Base-by-base conservation (phyloP, 106 monocot species). In the Allium cepa region DNA sequence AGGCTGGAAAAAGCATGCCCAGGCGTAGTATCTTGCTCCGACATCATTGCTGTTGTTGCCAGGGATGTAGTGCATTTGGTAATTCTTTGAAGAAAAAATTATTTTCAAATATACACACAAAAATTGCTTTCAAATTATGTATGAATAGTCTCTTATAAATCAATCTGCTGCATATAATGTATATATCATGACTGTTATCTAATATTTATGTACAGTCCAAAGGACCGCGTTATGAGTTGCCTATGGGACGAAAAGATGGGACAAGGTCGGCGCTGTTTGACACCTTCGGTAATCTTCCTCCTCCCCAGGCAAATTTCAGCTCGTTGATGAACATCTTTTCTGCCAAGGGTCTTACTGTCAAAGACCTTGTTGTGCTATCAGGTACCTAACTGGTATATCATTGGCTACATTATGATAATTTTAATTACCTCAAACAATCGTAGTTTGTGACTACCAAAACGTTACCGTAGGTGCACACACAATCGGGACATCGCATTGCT, bases 1-100 rank as follows among this genome's bases (percentile, higher is more conserved):
- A 71, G 64, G 70, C 28, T 85, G 60, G 84, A 85, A 69, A 64
- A 62, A 26, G 84, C 69, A 53, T 85, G 84, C 51, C 84, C 84
- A 0, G 70, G 74, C 57, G 64, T 80, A 16, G 80, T 85, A 8
- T 85, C 84, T 8, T 84, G 84, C 49, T 68, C 84, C 4, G 84
- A 84, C 58, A 73, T 77, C 59, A 4, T 80, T 3, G 84, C 80
- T 15, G 0, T 84, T 4, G 84, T 77, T 9, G 84, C 84, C 4
- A 80, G 84, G 18, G 84, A 84, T 26, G 73, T 68, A 1, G 84
- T 84, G 0, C n/a, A 9, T 48, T 26, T 77, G 77, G 84, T 81
- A 78, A 62, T 26, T 28, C 9, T 22, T 11, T 11, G 22, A 45
- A 36, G 36, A 15, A 12, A 3, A 3, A 11, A 55, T 3, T 15